These are phyloP conservation scores for Eimeria tenella DNA, from an alignment of 169 alveolate species.

Conservation along the genomic window DNA sequence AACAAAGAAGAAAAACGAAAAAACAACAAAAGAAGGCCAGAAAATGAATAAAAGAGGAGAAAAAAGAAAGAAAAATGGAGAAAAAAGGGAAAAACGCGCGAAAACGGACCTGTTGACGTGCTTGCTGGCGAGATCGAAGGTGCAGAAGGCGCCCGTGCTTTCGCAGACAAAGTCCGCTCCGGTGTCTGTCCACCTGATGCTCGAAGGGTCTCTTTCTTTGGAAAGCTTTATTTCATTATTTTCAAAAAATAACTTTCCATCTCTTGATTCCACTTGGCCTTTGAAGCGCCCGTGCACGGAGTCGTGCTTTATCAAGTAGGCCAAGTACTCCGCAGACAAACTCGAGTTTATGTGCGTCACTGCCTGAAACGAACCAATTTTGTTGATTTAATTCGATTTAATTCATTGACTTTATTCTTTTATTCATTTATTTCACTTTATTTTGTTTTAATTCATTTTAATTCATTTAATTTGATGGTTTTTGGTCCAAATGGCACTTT, in stretches of 20 bases:
- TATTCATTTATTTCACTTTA: neutral
- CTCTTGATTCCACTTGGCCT: conserved; percentile 89
- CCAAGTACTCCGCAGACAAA: conserved; percentile 95
- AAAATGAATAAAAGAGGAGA: too few species aligned
- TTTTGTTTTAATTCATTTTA: too few species aligned
- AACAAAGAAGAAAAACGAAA: too few species aligned
- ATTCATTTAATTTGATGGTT: too few species aligned
- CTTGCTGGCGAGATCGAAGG: conserved; percentile 88
- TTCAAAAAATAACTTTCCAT: conserved; percentile 88
- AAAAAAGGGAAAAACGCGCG: neutral
- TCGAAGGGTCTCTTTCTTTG: conserved; percentile 94
- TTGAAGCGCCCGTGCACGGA: conserved; percentile 96
- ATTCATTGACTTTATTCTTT: too few species aligned
- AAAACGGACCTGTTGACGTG: conserved; percentile 70
- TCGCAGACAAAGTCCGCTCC: conserved; percentile 97
- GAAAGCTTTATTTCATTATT: conserved; percentile 88
- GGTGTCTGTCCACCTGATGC: conserved; percentile 96
- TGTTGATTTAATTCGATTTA: too few species aligned
- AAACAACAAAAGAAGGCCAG: too few species aligned
- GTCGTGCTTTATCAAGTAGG: conserved; percentile 96
- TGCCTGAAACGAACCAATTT: conserved; percentile 19
- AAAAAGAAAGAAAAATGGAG: too few species aligned
- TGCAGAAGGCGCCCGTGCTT: conserved; percentile 97
- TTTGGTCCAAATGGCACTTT: too few species aligned
- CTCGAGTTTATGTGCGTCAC: conserved; percentile 89